Evolutionary conservation across 192 early-diverging fungal genomes (phyloP), one percentile per base, ranked within the genome.

Genomic region (Coemansia sp.): DNA sequence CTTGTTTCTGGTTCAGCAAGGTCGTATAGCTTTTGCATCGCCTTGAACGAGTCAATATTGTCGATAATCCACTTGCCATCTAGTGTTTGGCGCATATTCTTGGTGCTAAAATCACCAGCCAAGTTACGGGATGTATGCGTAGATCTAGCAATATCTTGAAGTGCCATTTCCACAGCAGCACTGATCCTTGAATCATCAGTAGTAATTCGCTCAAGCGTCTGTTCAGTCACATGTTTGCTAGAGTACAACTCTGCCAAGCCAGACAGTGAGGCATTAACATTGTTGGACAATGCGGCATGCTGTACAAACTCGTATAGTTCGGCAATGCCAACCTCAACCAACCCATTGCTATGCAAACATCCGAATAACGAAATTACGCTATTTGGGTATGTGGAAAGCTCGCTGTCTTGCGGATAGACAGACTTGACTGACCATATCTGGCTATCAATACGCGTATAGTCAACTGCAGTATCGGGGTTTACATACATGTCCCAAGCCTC

Each of bases 401-500:
- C 65, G 23, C 22, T 53, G 11, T 7, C 54, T 19, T 58, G 6
- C 4, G 70, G 65, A 23, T 37, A 45, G 29, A 53, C 43, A 4
- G 35, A 22, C 56, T 58, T 58, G 25, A 55, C 38, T 12, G 70
- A 55, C 70, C 70, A 73, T 14, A 58, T 14, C 10, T 59, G 62
- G 23, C 27, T 32, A 17, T 78, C 75, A 5, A 78, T 22, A 22
- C 75, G 75, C 3, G 70, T 78, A 25, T 78, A 72, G 3, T 67
- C 6, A 7, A 37, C 10, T 1, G 73, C 67, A 4, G 76, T 70
- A 12, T 66, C 63, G 6, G 63, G 65, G 41, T 72, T 67, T 5
- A 78, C 32, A 50, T 75, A 67, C 23, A 43, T 67, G 63, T 75
- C 69, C 71, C 69, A 75, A 27, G 53, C 67, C n/a, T 24, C 45